These are phyloP conservation scores for Sphaceloma murrayae DNA, from an alignment of 2,329 filamentous ascomycete species.

Conservation along the genomic window DNA sequence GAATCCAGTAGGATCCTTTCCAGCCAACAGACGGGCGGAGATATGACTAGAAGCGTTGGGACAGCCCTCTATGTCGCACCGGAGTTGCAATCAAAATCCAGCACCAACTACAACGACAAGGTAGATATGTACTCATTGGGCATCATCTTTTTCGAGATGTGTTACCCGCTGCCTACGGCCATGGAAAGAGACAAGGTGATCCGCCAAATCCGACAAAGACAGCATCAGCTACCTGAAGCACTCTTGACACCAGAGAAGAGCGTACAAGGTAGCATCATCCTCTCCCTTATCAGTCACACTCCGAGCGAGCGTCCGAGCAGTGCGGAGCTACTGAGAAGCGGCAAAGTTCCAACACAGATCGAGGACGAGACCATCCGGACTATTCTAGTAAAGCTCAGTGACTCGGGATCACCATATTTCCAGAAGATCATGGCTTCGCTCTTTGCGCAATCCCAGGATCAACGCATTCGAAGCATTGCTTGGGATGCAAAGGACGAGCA, in stretches of 20 bases:
- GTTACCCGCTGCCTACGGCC: constrained; percentile 50
- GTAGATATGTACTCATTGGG: constrained; percentile 98
- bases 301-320: constrained; percentile 76
- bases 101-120: constrained; percentile 77
- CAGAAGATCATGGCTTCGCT: constrained; percentile 79
- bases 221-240: constrained; percentile 59
- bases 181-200: constrained; percentile 60
- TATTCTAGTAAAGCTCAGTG: constrained; percentile 68
- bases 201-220: constrained; percentile 56
- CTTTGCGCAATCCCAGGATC: constrained; percentile 61
- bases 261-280: constrained; percentile 65
- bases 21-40: constrained; percentile 33
- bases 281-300: constrained; percentile 69
- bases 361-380: constrained; percentile 85
- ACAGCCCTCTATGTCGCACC: constrained; percentile 91
- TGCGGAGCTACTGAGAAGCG: constrained; percentile 70
- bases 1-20: constrained; percentile 44
- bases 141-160: constrained; percentile 99
- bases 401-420: constrained; percentile 79
- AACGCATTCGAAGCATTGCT: constrained; percentile 62
- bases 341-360: constrained; percentile 80
- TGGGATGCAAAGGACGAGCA: constrained; percentile 36
- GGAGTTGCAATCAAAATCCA: constrained; percentile 68
- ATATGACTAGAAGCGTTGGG: constrained; percentile 61
- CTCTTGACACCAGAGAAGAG: constrained; percentile 61